Evolutionary conservation across 2,329 filamentous ascomycete genomes (phyloP).

Genomic region (Colletotrichum tofieldiae): DNA sequence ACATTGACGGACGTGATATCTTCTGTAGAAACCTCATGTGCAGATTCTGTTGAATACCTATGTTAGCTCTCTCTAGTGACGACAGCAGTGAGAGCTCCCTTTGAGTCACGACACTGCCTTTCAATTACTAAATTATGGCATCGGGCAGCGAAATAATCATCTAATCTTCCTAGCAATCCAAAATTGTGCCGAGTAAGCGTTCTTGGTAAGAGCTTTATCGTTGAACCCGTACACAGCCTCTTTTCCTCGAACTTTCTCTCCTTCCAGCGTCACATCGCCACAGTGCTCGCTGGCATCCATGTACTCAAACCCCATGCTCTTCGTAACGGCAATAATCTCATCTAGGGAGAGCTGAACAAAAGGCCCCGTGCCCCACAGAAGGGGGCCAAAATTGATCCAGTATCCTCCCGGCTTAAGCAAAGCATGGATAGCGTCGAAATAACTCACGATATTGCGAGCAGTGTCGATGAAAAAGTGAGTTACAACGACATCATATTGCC

Average conservation of each 20-base stretch:
- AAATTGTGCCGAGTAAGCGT: conserved; percentile 69
- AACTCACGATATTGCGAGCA: conserved; percentile 68
- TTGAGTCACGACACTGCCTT: not conserved
- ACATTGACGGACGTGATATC: no score
- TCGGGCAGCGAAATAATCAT: not conserved
- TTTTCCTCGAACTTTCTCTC: conserved; percentile 59
- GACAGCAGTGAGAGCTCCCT: no score
- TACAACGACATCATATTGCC: conserved; percentile 64
- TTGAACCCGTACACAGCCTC: conserved; percentile 69
- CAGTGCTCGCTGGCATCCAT: conserved; percentile 58
- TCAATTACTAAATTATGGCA: not conserved
- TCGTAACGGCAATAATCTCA: conserved; percentile 64
- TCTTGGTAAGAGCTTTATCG: conserved; percentile 63
- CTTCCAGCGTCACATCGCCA: conserved; percentile 60
- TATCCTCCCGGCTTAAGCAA: conserved; percentile 63
- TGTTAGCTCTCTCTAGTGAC: no score
- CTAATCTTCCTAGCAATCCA: conserved; percentile 61
- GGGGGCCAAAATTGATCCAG: conserved; percentile 71
- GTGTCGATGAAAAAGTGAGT: conserved; percentile 76
- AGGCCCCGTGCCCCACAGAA: conserved; percentile 69
- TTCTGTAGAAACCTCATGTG: no score
- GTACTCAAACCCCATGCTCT: conserved; percentile 68
- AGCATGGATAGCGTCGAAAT: conserved; percentile 68
- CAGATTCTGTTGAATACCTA: no score
- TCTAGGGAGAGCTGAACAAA: conserved; percentile 70